Percentiles rank a stretch among this genome's conserved stretches.
These are phyloP conservation scores for Trametes punicea DNA, from an alignment of 768 basidiomycete genomes.

Conservation along the genomic window DNA sequence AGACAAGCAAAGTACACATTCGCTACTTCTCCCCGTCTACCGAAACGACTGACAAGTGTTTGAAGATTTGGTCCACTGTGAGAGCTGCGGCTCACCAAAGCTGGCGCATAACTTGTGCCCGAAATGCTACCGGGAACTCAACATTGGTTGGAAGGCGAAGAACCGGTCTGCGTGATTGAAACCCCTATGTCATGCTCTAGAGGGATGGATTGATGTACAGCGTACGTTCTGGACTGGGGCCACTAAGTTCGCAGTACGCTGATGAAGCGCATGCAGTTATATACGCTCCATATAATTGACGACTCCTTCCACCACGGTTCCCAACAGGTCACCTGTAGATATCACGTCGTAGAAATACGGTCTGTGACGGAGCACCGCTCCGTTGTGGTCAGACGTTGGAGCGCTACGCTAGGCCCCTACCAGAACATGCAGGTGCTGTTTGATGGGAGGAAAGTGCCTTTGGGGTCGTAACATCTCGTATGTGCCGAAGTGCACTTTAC, in stretches of 20 bases:
- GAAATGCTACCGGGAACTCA: slow-evolving; percentile 72
- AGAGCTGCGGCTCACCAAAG: slow-evolving; percentile 86
- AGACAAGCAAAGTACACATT: slow-evolving; percentile 79
- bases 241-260: neutral
- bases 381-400: no score
- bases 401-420: no score
- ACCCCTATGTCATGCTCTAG: neutral
- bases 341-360: no score
- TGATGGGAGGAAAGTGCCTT: no score
- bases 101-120: slow-evolving; percentile 87
- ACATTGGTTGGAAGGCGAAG: slow-evolving; percentile 56
- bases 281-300: neutral
- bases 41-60: slow-evolving; percentile 5
- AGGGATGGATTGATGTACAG: neutral
- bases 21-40: neutral
- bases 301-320: no score
- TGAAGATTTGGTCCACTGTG: slow-evolving; percentile 84
- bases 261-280: neutral
- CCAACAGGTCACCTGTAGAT: no score
- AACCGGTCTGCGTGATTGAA: neutral
- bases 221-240: neutral
- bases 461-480: no score
- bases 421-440: no score
- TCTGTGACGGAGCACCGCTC: no score
- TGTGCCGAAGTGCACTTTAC: no score